Evolutionary conservation across 352 stramenopile genomes (phyloP).

Genomic region (Globisporangium splendens): DNA sequence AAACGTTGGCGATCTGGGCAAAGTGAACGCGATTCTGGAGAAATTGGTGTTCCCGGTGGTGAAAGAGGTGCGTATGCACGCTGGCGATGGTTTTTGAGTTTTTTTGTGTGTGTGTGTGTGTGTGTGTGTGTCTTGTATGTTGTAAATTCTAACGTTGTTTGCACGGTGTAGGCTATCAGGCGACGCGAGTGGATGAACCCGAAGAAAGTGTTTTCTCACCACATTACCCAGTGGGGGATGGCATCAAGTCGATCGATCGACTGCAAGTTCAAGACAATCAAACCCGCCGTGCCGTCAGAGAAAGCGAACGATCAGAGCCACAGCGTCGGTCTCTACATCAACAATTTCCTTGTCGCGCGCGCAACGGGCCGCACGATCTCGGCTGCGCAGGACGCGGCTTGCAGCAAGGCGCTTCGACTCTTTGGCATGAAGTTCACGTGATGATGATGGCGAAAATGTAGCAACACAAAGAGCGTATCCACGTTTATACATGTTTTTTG

Average conservation of each 20-base stretch:
- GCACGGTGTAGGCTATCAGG: constrained; percentile 43
- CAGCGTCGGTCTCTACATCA: constrained; percentile 65
- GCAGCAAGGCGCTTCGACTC: constrained; percentile 52
- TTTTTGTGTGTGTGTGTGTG: too few relatives aligned
- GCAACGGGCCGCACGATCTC: constrained; percentile 61
- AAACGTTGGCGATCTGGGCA: constrained; percentile 46
- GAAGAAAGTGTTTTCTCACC: constrained; percentile 62
- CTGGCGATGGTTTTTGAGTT: neutral
- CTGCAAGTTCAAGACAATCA: constrained; percentile 54
- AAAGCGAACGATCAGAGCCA: constrained; percentile 29
- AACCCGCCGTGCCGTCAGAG: constrained; percentile 2
- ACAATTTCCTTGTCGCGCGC: constrained; percentile 55
- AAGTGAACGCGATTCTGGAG: constrained; percentile 66
- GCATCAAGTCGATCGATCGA: constrained; percentile 24
- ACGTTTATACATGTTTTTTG: too few relatives aligned
- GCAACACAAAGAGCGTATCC: too few relatives aligned
- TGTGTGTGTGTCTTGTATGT: too few relatives aligned
- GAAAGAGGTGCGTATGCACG: constrained; percentile 31
- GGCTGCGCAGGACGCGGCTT: constrained; percentile 70
- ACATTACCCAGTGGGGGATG: constrained; percentile 53
- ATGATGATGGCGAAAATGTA: constrained; percentile 5
- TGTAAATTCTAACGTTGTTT: neutral
- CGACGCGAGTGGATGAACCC: constrained; percentile 84
- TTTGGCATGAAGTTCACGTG: constrained; percentile 54
- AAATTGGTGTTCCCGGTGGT: constrained; percentile 60